Base-by-base conservation (phyloP, 345 rosid species). In the Brassica juncea region DNA sequence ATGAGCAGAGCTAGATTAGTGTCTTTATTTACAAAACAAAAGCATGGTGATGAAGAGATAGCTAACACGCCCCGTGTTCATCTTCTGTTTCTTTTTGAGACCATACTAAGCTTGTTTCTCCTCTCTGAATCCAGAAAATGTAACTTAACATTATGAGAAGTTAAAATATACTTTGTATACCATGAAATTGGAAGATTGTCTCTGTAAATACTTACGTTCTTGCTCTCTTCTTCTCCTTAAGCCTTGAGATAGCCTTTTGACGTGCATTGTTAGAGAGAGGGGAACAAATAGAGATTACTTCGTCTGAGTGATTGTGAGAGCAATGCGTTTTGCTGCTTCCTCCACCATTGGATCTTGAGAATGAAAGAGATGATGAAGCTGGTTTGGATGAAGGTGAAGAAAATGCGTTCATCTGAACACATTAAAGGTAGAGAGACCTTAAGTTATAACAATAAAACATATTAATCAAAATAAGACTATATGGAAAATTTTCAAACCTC, bases 161-260 rank as follows among this genome's bases (percentile, higher is more conserved):
- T 28, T 28, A 28, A 28, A 28, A 28, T 28, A 14, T 54, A 78
- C 0, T 28, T 8, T 19, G 3, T 77, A 6, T 70, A 16, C 34
- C 35, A 30, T 68, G 4, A 31, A 31, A 37, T 61, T 10, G 12
- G 19, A 49, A 68, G 78, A 49, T 19, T 0, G 32, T 31, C 4
- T 14, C 1, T 44, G 14, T 49, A 8, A 71, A 73, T 57, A 82
- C 88, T 88, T 81, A 91, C 93, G 70, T 71, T 75, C 86, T 76
- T 28, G 90, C 85, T 71, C 83, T 89, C 81, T 91, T 88, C 89
- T 89, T 88, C 83, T 85, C 88, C 77, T 83, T 91, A 82, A 86
- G 87, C 78, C 89, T 87, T 79, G 76, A 75, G 81, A 87, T 74
- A 35, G 86, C 88, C 31, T 86, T 86, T 82, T 85, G 81, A 72